Evolutionary conservation across 2,329 filamentous ascomycete species (phyloP).

Genomic region (Penicillium sclerotigenum): DNA sequence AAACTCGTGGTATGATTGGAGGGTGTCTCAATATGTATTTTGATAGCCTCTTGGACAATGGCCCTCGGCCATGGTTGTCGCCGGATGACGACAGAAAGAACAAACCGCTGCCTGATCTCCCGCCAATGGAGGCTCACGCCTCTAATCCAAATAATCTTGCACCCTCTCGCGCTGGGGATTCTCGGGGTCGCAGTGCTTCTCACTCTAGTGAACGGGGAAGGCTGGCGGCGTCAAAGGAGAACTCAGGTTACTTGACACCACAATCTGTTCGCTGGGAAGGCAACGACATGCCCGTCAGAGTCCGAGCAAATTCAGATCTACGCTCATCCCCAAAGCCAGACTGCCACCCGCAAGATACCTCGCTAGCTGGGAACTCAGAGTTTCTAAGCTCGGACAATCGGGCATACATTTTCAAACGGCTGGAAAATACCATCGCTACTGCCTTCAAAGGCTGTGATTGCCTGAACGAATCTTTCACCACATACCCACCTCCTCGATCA

Average conservation of each 20-base stretch:
- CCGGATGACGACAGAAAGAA: conserved; percentile 16
- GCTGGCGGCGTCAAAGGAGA: conserved; percentile 14
- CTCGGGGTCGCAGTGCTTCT: conserved; percentile 29
- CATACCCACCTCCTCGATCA: conserved; percentile 42
- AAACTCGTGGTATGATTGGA: conserved; percentile 58
- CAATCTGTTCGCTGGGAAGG: conserved; percentile 15
- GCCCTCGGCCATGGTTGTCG: conserved; percentile 18
- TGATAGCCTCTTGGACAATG: conserved; percentile 36
- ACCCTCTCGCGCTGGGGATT: conserved; percentile 16
- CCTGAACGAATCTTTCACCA: conserved; percentile 73
- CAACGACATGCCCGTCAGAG: conserved; percentile 21
- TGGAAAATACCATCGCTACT: conserved; percentile 73
- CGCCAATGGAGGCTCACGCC: conserved; percentile 6
- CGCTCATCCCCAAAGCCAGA: conserved; percentile 23
- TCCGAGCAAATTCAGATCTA: conserved; percentile 32
- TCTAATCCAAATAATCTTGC: conserved; percentile 18
- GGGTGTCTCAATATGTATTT: conserved; percentile 54
- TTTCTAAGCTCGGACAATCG: conserved; percentile 39
- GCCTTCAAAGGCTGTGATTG: conserved; percentile 68
- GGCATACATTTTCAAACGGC: conserved; percentile 63
- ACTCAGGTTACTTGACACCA: conserved; percentile 18
- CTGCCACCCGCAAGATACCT: conserved; percentile 17
- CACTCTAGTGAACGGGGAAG: conserved; percentile 23
- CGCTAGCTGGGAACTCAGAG: conserved; percentile 21
- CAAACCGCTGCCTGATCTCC: conserved; percentile 14